Evolutionary conservation across 2,329 filamentous ascomycete genomes (phyloP), one percentile per base, ranked within the genome.

Genomic region (Hortaea sp.): DNA sequence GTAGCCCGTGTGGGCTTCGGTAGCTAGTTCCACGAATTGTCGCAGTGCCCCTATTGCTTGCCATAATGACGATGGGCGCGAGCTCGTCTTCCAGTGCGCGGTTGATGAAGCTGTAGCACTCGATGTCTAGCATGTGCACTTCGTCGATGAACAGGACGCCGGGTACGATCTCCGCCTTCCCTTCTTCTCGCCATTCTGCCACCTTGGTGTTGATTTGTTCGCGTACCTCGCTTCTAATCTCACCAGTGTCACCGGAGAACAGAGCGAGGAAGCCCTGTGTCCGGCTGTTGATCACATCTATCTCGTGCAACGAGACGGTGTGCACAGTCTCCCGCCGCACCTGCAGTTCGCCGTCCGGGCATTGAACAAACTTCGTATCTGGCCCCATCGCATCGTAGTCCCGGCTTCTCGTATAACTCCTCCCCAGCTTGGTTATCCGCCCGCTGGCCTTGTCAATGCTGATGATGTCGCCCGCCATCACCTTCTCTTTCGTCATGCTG

Each of bases 121-220:
- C 92, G 54, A 97, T 95, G 66, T 98, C 92, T 48, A 98, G 85
- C 90, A 98, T 97, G 74, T 98, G 92, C 5, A 98, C 90, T 71
- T 98, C 92, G 61, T 98, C 92, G 61, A 98, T 94, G 74, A 98
- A 98, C 6, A 98, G 73, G 6, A 98, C 92, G 40, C 92, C 92
- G 0, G 92, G 92, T 0, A 98, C 88, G 45, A 98, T 97, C 69
- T 94, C 89, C 3, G 92, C 92, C 69, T 98, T 98, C 70, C 92
- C 92, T 69, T 98, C 92, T 68, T 98, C 92, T 69, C 94, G 95
- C 92, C 92, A 98, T 69, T 98, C 92, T 41, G 84, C 89, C 2
- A 98, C 89, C 70, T 98, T 98, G 57, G 87, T 95, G 72, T 98
- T 94, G 75, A 98, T 98, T 73, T 98, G 92, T 65, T 97, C 90